These are phyloP conservation scores for Colletotrichum sojae DNA, from an alignment of 2,329 filamentous ascomycete genomes.

Conservation along the genomic window DNA sequence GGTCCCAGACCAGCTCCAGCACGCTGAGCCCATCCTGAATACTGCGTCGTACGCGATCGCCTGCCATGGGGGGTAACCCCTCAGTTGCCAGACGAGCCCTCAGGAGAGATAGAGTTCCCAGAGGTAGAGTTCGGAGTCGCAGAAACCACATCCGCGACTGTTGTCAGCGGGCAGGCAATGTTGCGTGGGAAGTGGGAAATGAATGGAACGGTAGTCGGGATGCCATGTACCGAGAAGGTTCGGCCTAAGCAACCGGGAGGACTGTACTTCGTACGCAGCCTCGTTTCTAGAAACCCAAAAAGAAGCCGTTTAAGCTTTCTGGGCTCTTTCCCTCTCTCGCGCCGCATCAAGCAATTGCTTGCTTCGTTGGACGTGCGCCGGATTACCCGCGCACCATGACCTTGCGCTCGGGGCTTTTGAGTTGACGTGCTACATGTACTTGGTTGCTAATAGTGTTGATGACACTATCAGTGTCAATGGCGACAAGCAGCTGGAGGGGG, in stretches of 20 bases:
- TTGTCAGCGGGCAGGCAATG: neutral
- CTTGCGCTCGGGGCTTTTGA: neutral
- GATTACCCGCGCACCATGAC: neutral
- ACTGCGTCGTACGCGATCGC: too few relatives aligned
- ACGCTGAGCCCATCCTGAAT: neutral
- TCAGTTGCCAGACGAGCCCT: neutral
- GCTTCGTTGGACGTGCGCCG: neutral
- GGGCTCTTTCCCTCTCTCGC: neutral
- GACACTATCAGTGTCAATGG: too few relatives aligned
- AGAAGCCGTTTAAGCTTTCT: constrained; percentile 27
- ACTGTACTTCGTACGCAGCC: neutral
- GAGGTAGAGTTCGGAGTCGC: neutral
- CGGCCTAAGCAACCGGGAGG: neutral
- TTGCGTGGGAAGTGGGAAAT: neutral
- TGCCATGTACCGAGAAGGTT: neutral
- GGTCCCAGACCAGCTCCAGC: neutral
- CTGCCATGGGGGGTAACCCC: constrained; percentile 5
- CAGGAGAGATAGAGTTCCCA: too few relatives aligned
- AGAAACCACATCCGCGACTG: constrained; percentile 1
- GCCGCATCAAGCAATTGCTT: neutral
- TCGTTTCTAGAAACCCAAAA: constrained; percentile 9
- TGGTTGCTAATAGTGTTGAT: too few relatives aligned
- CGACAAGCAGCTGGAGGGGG: too few relatives aligned
- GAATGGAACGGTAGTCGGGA: neutral
- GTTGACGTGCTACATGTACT: too few relatives aligned